Percentiles rank a stretch among this genome's conserved stretches.
Evolutionary conservation across 108 stramenopile genomes (phyloP).

Genomic region (Stephanodiscus minutulus): DNA sequence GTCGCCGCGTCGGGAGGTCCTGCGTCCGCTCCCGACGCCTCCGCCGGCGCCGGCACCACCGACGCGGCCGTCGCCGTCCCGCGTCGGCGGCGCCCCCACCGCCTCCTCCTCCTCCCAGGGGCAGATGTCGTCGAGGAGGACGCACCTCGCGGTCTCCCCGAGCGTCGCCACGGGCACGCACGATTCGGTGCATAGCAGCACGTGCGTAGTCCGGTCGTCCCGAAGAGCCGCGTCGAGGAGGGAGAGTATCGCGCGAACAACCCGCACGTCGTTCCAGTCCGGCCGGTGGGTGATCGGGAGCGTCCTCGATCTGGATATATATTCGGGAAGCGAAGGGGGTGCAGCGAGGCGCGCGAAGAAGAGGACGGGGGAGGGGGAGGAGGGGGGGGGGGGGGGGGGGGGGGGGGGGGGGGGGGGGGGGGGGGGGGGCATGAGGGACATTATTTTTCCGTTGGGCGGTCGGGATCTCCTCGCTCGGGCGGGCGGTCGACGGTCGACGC

Average conservation of each 20-base stretch:
- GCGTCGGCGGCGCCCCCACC: not conserved
- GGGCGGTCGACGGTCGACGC: too few species aligned
- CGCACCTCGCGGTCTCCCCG: constrained; percentile 27
- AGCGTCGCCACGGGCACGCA: constrained; percentile 55
- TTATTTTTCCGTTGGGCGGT: too few species aligned
- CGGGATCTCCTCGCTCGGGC: too few species aligned
- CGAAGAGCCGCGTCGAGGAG: constrained; percentile 42
- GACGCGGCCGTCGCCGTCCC: too few species aligned
- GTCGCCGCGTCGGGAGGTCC: not conserved
- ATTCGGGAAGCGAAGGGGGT: not conserved
- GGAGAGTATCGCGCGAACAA: constrained; percentile 53
- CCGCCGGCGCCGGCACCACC: not conserved
- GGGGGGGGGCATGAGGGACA: not conserved
- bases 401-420: not conserved
- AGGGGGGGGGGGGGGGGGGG: not conserved
- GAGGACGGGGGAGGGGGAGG: too few species aligned
- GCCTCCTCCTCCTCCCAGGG: constrained; percentile 27
- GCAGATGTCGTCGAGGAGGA: constrained; percentile 34
- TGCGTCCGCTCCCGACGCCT: not conserved
- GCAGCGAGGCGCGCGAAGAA: not conserved
- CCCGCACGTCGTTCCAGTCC: constrained; percentile 57
- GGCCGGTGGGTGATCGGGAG: constrained; percentile 44
- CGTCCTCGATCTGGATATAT: constrained; percentile 34
- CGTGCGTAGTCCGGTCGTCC: constrained; percentile 44
- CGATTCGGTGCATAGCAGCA: constrained; percentile 55